A percentile compares a stretch with the other conserved stretches of the same genome.
Evolutionary conservation across 176 grass and related monocot species (phyloP).

Genomic region (Phoenix roebelenii): DNA sequence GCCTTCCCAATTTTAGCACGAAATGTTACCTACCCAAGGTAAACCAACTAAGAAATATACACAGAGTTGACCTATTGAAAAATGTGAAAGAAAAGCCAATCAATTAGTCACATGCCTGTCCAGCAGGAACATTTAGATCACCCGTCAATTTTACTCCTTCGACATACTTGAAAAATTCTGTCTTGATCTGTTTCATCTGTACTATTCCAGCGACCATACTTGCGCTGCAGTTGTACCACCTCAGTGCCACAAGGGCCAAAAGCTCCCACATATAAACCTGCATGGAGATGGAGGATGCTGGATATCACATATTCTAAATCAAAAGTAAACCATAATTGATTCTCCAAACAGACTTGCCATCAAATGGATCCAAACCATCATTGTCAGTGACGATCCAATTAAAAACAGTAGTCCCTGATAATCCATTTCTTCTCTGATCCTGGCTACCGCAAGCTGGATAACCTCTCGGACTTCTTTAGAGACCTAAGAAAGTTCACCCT

Average conservation of each 20-base stretch:
- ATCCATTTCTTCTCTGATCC: slow-evolving; percentile 42
- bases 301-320: not conserved
- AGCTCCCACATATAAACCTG: slow-evolving; percentile 93
- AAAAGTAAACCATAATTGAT: not conserved
- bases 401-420: slow-evolving; percentile 73
- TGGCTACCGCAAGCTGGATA: slow-evolving; percentile 69
- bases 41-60: not conserved
- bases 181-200: slow-evolving; percentile 25
- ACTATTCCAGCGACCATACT: slow-evolving; percentile 72
- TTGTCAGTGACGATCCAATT: slow-evolving; percentile 57
- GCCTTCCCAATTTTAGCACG: slow-evolving; percentile 86
- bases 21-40: slow-evolving; percentile 53
- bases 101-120: slow-evolving; percentile 44
- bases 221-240: slow-evolving; percentile 73
- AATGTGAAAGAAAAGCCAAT: not conserved
- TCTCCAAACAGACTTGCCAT: slow-evolving; percentile 36
- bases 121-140: slow-evolving; percentile 88
- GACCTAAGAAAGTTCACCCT: slow-evolving; percentile 2
- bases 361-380: slow-evolving; percentile 70
- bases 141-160: slow-evolving; percentile 97
- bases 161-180: slow-evolving; percentile 90
- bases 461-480: slow-evolving; percentile 87
- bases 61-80: not conserved
- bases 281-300: slow-evolving; percentile 12
- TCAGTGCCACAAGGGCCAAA: slow-evolving; percentile 94